These are phyloP conservation scores for Gossypium aridum DNA, from an alignment of 441 rosid genomes.

Conservation along the genomic window DNA sequence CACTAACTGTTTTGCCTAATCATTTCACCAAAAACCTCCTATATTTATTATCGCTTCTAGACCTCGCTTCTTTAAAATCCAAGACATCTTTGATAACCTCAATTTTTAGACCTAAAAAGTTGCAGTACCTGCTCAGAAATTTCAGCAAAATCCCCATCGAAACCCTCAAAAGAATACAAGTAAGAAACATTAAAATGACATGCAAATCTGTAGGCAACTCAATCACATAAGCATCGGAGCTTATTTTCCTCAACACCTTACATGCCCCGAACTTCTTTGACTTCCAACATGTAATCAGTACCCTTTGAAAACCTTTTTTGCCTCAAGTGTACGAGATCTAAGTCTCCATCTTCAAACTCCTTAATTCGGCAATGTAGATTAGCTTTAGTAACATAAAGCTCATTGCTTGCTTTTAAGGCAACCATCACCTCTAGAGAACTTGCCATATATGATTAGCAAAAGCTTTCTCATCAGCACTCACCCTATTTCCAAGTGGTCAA, in stretches of 20 bases:
- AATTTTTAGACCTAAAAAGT: too few species aligned
- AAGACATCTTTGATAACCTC: too few species aligned
- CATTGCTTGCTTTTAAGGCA: background rate
- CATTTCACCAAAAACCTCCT: too few species aligned
- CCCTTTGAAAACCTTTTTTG: background rate
- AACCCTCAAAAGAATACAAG: background rate
- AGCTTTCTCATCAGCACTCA: background rate
- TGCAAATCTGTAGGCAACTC: background rate
- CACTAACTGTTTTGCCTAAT: too few species aligned
- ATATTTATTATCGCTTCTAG: too few species aligned
- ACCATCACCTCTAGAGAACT: background rate
- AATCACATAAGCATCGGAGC: background rate
- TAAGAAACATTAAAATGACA: too few species aligned
- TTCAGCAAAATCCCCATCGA: background rate
- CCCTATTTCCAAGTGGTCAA: background rate
- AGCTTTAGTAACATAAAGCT: background rate
- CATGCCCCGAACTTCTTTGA: background rate
- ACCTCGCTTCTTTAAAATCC: too few species aligned
- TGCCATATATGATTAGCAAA: background rate
- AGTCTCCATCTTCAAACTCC: background rate
- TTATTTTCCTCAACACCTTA: background rate
- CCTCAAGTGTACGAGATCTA: background rate
- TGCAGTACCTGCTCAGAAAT: too few species aligned
- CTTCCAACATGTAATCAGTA: background rate
- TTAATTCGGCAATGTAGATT: background rate